A percentile compares a stretch with the other conserved stretches of the same genome.
Evolutionary conservation across 352 stramenopile genomes (phyloP).

Genomic region (Proteromonas lacertae): DNA sequence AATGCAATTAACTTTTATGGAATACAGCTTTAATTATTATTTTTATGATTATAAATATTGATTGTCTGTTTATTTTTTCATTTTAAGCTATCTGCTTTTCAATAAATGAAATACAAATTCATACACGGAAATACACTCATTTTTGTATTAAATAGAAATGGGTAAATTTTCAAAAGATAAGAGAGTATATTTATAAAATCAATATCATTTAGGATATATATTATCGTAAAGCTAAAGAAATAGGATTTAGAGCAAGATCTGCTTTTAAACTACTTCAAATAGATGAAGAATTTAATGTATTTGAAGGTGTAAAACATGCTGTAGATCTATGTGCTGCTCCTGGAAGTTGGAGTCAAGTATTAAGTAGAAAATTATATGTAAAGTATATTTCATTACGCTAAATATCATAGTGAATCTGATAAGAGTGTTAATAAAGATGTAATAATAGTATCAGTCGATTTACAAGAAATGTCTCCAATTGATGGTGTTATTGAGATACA

Average conservation of each 20-base stretch:
- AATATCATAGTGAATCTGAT: slow-evolving; percentile 4
- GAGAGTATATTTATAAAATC: slow-evolving; percentile 8
- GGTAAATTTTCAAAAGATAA: slow-evolving; percentile 55
- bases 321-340: slow-evolving; percentile 92
- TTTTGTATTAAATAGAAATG: slow-evolving; percentile 23
- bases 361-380: slow-evolving; percentile 8
- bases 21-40: no score
- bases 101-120: no score
- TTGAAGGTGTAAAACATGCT: slow-evolving; percentile 28
- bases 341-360: slow-evolving; percentile 15
- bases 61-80: no score
- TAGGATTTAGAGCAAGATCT: slow-evolving; percentile 69
- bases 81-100: no score
- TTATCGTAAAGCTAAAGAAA: slow-evolving; percentile 51
- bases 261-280: slow-evolving; percentile 96
- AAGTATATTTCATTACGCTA: not conserved
- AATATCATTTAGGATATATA: slow-evolving; percentile 26
- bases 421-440: slow-evolving; percentile 13
- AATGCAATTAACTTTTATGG: no score
- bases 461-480: slow-evolving; percentile 94
- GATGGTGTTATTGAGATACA: slow-evolving; percentile 67
- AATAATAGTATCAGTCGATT: slow-evolving; percentile 78
- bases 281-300: slow-evolving; percentile 82
- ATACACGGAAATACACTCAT: no score
- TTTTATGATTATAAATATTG: no score